Evolutionary conservation across 2,329 filamentous ascomycete species (phyloP).

Genomic region (Colletotrichum spaethianum): DNA sequence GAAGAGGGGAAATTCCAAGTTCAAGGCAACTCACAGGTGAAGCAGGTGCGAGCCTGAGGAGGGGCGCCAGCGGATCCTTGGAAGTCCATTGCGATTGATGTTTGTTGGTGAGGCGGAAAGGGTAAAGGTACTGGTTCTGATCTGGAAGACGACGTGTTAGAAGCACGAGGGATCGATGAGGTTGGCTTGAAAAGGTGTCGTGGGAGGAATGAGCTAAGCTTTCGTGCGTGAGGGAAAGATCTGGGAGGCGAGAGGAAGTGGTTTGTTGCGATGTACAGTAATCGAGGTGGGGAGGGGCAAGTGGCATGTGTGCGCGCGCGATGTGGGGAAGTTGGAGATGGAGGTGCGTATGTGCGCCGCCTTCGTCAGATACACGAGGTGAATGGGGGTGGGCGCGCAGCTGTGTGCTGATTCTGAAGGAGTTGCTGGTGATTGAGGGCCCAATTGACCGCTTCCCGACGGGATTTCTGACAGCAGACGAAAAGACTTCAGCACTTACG

Average conservation of each 20-base stretch:
- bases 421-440: neutral
- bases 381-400: conserved; percentile 1
- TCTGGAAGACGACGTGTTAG: conserved; percentile 23
- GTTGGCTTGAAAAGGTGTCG: conserved; percentile 6
- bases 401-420: neutral
- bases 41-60: conserved; percentile 58
- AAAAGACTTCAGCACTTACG: conserved; percentile 20
- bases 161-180: neutral
- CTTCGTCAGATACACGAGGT: conserved; percentile 17
- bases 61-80: conserved; percentile 43
- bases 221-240: conserved; percentile 22
- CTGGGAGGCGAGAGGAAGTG: conserved; percentile 15
- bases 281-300: conserved; percentile 41
- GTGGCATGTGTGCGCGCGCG: conserved; percentile 41
- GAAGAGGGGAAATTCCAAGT: neutral
- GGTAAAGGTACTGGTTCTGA: conserved; percentile 16
- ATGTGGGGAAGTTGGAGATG: conserved; percentile 42
- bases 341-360: conserved; percentile 22
- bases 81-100: conserved; percentile 52
- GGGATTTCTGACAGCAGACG: no score
- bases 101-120: conserved; percentile 17
- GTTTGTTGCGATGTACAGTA: conserved; percentile 27
- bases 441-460: neutral
- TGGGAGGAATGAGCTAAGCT: conserved; percentile 25
- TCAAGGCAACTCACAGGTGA: conserved; percentile 62